Evolutionary conservation across 495 filamentous ascomycete species (phyloP), one percentile per base, ranked within the genome.

Genomic region (Filosporella fistucella): DNA sequence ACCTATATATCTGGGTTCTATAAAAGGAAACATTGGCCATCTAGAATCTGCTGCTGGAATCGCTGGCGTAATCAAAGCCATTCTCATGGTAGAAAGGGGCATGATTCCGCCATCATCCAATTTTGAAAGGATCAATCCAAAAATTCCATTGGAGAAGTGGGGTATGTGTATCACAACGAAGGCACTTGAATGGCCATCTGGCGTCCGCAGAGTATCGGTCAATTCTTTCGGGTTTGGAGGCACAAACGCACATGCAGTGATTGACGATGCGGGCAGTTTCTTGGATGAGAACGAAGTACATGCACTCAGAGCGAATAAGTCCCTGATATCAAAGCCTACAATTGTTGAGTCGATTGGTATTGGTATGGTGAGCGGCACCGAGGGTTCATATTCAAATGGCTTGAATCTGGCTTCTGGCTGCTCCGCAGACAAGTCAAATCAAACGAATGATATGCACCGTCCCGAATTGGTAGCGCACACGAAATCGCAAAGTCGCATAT

Each of bases 11-110:
- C 67, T 85, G 10, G 78, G 77, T 10, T 77, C 77, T 0, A 63
- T 76, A 2, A 82, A 84, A 55, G 68, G 70, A 0, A 80, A 80
- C 48, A 68, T 82, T 20, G 78, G 80, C 13, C 81, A 85, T 56
- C 51, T 72, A 1, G 81, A 84, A 57, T 71, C 69, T 12, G 68
- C 74, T 5, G 72, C 70, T 44, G 80, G 80, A 14, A 62, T 85
- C 14, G 67, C 76, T 1, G 74, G 71, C 4, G 47, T 84, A 5
- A 75, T 84, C 41, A 84, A 85, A 51, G 68, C 70, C 0, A 61
- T 70, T 14, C 41, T 81, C 26, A 76, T 76, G 66, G 59, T 85
- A 26, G 75, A 84, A 45, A 70, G 72, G 51, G 68, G 70, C 13
- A 66, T 68, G 57, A 68, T 77, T 44, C 55, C 69, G n/a, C 69